Evolutionary conservation across 768 basidiomycete species (phyloP).

Genomic region (Kockovaella imperatae): DNA sequence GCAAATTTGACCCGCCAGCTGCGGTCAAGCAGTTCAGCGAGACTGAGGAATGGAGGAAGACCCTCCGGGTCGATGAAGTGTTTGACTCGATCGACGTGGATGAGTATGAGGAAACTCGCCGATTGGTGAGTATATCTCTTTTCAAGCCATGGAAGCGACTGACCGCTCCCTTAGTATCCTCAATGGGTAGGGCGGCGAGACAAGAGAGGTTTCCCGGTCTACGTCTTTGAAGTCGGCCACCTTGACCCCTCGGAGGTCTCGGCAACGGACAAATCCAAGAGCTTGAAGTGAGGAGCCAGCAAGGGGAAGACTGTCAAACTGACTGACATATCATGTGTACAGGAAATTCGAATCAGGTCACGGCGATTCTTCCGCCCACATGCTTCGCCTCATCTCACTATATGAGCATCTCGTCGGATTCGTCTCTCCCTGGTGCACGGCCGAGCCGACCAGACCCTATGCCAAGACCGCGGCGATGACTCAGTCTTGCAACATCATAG

Average conservation of each 20-base stretch:
- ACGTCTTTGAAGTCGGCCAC: constrained; percentile 13
- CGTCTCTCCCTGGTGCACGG: constrained; percentile 8
- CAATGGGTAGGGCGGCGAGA: constrained; percentile 18
- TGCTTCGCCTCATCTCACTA: constrained; percentile 14
- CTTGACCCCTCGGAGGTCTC: constrained; percentile 8
- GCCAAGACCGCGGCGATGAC: constrained; percentile 16
- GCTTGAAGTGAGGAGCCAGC: constrained; percentile 4
- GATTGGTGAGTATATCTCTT: constrained; percentile 29
- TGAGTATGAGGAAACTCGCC: constrained; percentile 55
- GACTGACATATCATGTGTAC: not conserved
- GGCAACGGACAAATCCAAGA: constrained; percentile 6
- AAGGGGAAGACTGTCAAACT: not conserved
- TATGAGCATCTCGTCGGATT: constrained; percentile 16
- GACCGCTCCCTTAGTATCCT: constrained; percentile 11
- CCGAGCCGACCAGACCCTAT: constrained; percentile 10
- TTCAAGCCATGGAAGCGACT: not conserved
- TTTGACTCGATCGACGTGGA: constrained; percentile 55
- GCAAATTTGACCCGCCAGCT: constrained; percentile 56
- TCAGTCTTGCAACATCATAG: constrained; percentile 16
- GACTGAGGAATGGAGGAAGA: constrained; percentile 61
- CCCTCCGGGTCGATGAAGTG: constrained; percentile 57
- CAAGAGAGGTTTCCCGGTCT: constrained; percentile 14
- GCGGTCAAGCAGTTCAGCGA: constrained; percentile 66
- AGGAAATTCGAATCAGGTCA: not conserved
- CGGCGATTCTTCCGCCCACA: constrained; percentile 1